These are phyloP conservation scores for Mangifera indica DNA, from an alignment of 345 rosid species.

Conservation along the genomic window DNA sequence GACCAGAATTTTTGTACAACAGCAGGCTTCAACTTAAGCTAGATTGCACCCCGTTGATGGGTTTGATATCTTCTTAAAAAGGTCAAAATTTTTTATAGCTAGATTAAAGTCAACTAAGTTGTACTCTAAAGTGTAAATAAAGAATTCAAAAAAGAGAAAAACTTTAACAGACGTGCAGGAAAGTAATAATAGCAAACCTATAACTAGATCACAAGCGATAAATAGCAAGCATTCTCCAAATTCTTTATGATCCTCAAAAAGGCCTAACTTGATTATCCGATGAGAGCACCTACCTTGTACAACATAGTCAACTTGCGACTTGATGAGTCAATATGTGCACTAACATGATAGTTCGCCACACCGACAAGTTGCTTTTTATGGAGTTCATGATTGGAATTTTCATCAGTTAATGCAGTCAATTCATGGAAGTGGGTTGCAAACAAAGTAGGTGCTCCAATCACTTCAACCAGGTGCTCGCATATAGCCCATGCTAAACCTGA, in stretches of 20 bases:
- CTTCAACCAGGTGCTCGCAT: constrained; percentile 94
- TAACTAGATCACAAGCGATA: constrained; percentile 4
- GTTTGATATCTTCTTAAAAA: neutral
- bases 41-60: neutral
- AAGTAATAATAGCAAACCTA: neutral
- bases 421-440: constrained; percentile 99
- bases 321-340: constrained; percentile 86
- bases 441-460: constrained; percentile 82
- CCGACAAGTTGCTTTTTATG: constrained; percentile 53
- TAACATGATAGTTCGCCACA: constrained; percentile 90
- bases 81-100: too few species aligned
- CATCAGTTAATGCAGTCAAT: constrained; percentile 81
- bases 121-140: neutral
- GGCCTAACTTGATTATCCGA: neutral
- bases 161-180: neutral
- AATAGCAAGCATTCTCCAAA: neutral
- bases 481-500: constrained; percentile 99
- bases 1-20: neutral
- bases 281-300: constrained; percentile 62
- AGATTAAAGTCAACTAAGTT: neutral
- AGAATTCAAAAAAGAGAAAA: constrained; percentile 5
- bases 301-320: constrained; percentile 94
- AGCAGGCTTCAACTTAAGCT: neutral
- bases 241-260: constrained; percentile 5
- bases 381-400: constrained; percentile 39